phyloP scores from a whole-genome alignment of 2,329 filamentous ascomycete genomes.

The Fusarium penzigii region DNA sequence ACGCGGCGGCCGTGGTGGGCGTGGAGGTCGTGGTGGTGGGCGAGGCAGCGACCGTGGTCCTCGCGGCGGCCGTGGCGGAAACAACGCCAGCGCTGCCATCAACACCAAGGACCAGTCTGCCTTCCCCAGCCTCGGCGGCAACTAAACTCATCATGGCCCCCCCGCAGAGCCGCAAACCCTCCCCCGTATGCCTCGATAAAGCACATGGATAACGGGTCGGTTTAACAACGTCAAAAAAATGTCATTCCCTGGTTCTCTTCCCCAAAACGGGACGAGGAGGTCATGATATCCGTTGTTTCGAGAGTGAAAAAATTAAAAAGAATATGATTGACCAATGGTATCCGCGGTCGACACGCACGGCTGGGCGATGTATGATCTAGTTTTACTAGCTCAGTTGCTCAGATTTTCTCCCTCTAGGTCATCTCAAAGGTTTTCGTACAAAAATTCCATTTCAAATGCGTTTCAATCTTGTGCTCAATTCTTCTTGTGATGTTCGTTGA shows the following conservation, averaged over 20 bases:
- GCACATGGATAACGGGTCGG: slow-evolving; percentile 17
- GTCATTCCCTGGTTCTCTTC: slow-evolving; percentile 17
- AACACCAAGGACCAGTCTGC: slow-evolving; percentile 59
- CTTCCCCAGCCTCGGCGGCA: slow-evolving; percentile 62
- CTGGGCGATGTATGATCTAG: slow-evolving; percentile 24
- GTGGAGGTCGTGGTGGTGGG: slow-evolving; percentile 41
- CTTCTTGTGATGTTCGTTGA: slow-evolving; percentile 1
- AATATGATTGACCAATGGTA: slow-evolving; percentile 30
- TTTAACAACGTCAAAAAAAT: slow-evolving; percentile 12
- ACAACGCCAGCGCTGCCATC: slow-evolving; percentile 41
- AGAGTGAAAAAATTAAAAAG: slow-evolving; percentile 32
- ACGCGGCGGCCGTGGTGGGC: slow-evolving; percentile 45
- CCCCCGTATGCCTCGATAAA: slow-evolving; percentile 14
- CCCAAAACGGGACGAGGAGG: slow-evolving; percentile 16
- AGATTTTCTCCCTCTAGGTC: slow-evolving; percentile 33
- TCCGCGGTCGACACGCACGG: slow-evolving; percentile 25
- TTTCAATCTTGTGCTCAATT: slow-evolving; percentile 9
- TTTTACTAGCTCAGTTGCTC: slow-evolving; percentile 30
- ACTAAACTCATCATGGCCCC: slow-evolving; percentile 38
- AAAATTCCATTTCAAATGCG: slow-evolving; percentile 31
- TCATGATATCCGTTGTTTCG: slow-evolving; percentile 30
- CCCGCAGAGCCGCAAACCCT: slow-evolving; percentile 16
- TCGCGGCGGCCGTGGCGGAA: slow-evolving; percentile 35
- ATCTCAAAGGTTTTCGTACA: slow-evolving; percentile 33
- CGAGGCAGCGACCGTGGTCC: slow-evolving; percentile 45